Evolutionary conservation across 495 filamentous ascomycete species (phyloP).

Genomic region (Sordaria brevicollis): DNA sequence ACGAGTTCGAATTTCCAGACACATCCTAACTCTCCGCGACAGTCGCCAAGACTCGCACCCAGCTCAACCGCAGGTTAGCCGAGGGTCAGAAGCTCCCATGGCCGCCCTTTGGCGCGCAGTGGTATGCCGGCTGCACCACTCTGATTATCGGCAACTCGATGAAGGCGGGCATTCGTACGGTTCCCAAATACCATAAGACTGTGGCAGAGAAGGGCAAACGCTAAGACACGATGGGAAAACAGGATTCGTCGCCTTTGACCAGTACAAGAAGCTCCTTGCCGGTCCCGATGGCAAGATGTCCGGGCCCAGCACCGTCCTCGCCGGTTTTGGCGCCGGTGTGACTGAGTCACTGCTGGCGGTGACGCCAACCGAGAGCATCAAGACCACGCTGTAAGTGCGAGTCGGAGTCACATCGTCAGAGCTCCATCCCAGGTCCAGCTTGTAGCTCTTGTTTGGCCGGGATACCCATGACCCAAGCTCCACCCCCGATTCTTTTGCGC

Average conservation of each 20-base stretch:
- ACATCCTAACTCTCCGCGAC: neutral
- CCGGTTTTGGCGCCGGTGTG: constrained; percentile 88
- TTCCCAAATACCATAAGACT: neutral
- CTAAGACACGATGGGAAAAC: neutral
- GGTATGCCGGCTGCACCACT: constrained; percentile 97
- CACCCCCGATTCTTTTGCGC: neutral
- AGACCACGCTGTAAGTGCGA: constrained; percentile 66
- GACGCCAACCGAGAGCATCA: constrained; percentile 96
- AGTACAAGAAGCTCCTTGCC: constrained; percentile 71
- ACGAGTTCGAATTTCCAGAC: constrained; percentile 1
- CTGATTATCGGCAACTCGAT: constrained; percentile 92
- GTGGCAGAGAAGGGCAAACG: neutral
- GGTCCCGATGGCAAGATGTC: constrained; percentile 84
- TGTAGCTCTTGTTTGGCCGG: neutral
- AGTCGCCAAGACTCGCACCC: constrained; percentile 89
- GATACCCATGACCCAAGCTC: neutral
- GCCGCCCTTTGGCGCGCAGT: constrained; percentile 87
- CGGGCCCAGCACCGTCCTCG: constrained; percentile 81
- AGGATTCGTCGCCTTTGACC: constrained; percentile 96
- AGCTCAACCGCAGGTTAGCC: constrained; percentile 79
- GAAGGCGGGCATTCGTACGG: constrained; percentile 87
- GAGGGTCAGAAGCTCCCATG: constrained; percentile 83
- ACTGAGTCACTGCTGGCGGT: constrained; percentile 91
- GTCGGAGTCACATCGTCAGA: neutral
- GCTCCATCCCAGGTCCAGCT: neutral